phyloP scores from a whole-genome alignment of 2,329 filamentous ascomycete genomes.

The Furcasterigmium sp. region DNA sequence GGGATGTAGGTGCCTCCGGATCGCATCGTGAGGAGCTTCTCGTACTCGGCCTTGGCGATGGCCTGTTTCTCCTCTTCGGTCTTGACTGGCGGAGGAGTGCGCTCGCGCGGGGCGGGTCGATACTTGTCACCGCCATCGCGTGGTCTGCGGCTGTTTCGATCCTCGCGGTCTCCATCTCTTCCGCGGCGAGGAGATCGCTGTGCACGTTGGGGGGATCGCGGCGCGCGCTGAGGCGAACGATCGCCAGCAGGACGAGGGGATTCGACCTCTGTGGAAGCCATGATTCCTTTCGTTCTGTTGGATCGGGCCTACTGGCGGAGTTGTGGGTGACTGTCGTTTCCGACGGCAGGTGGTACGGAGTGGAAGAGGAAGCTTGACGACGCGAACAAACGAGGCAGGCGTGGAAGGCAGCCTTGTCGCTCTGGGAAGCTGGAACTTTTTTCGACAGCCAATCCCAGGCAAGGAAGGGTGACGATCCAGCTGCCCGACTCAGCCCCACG shows the following conservation, averaged over 20 bases:
- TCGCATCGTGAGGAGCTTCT: constrained; percentile 85
- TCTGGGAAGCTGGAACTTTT: too few relatives aligned
- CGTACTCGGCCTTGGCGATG: constrained; percentile 85
- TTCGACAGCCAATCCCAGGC: too few relatives aligned
- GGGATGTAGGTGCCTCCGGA: constrained; percentile 97
- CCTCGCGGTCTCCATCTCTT: constrained; percentile 24
- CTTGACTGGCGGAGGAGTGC: constrained; percentile 34
- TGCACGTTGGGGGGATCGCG: constrained; percentile 22
- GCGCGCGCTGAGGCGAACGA: constrained; percentile 18
- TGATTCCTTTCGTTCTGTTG: constrained; percentile 14
- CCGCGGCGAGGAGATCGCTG: constrained; percentile 16
- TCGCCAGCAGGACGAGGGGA: constrained; percentile 26
- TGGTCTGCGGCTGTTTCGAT: constrained; percentile 41
- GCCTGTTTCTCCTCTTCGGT: constrained; percentile 83
- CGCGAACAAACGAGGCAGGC: too few relatives aligned
- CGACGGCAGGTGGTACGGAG: too few relatives aligned
- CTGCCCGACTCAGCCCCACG: too few relatives aligned
- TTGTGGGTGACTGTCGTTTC: too few relatives aligned
- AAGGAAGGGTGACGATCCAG: too few relatives aligned
- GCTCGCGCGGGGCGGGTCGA: constrained; percentile 30
- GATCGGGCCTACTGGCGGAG: too few relatives aligned
- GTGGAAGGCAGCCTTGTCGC: too few relatives aligned
- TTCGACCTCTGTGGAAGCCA: constrained; percentile 41
- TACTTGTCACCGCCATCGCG: constrained; percentile 40
- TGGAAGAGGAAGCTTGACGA: too few relatives aligned